A percentile compares a stretch with the other conserved stretches of the same genome.
phyloP scores from a whole-genome alignment of 176 grass and related monocot species.

The Elaeis guineensis region DNA sequence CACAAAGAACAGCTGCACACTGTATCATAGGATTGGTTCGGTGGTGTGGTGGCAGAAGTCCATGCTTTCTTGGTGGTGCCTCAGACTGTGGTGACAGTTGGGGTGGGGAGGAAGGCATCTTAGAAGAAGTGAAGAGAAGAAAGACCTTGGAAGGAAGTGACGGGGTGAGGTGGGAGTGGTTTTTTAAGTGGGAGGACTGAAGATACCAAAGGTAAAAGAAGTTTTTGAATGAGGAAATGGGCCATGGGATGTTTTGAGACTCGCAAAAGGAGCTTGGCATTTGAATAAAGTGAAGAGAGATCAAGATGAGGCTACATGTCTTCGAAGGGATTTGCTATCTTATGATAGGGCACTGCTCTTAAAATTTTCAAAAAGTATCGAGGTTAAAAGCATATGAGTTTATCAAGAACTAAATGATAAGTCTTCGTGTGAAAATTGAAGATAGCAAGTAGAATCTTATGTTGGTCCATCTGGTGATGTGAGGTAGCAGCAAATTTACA shows the following conservation, averaged over 20 bases:
- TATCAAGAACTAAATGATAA: too few species aligned
- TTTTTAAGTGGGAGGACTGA: not conserved
- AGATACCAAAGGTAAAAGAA: not conserved
- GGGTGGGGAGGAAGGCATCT: slow-evolving; percentile 13
- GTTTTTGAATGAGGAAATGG: slow-evolving; percentile 16
- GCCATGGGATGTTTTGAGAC: not conserved
- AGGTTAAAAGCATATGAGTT: too few species aligned
- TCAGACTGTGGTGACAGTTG: slow-evolving; percentile 16
- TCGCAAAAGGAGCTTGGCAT: slow-evolving; percentile 7
- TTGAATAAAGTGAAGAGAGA: slow-evolving; percentile 4
- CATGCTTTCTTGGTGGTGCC: slow-evolving; percentile 8
- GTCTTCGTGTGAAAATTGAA: too few species aligned
- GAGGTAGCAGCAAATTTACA: too few species aligned
- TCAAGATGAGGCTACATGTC: too few species aligned
- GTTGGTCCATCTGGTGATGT: too few species aligned
- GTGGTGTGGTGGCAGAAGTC: slow-evolving; percentile 32
- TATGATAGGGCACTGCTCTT: too few species aligned
- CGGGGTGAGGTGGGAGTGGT: not conserved
- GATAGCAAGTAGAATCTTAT: too few species aligned
- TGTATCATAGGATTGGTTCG: slow-evolving; percentile 56
- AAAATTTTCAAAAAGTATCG: too few species aligned
- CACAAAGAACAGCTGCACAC: slow-evolving; percentile 65
- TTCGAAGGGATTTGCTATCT: too few species aligned
- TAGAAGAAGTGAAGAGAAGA: slow-evolving; percentile 12
- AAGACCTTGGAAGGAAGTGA: slow-evolving; percentile 10